Evolutionary conservation across 1,284 basidiomycete genomes (phyloP), one percentile per base, ranked within the genome.

Genomic region (Ceratobasidium sp.): DNA sequence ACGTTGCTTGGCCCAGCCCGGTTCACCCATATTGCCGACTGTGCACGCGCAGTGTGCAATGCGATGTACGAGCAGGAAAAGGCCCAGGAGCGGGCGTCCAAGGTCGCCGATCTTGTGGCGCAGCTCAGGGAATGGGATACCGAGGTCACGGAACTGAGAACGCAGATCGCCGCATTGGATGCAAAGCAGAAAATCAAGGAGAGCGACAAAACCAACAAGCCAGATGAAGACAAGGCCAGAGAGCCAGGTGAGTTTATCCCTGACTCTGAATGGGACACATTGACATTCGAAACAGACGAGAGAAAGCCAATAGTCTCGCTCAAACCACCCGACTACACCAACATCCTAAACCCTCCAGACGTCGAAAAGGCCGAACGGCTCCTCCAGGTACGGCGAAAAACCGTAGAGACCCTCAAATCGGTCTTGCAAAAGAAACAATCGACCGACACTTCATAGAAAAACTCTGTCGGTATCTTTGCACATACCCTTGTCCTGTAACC

Each of bases 11-110:
- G 89, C 1, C 88, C 89, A 11, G 86, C 84, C 11, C 85, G 93
- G n/a, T 95, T 94, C 80, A 81, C 86, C 0, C 93, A 95, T 78
- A 92, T 95, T 76, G 89, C 92, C 79, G 88, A 85, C 3, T 93
- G 91, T 78, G 84, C 92, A 1, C 81, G 85, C 16, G 90, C 93
- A 79, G 93, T 92, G 7, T 90, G 93, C 79, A 69, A 22, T 2
- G 66, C 66, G 4, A 56, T 69, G 53, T 69, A 27, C 85, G 85
- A 29, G 82, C 83, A 37, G 92, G 92, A 84, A 88, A 88, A 76
- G 83, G 84, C 48, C 82, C 86, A 59, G 91, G 93, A 75, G 88
- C 22, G 34, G 7, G 53, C 51, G 8, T 56, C 53, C 2, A 48
- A 91, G 75, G 83, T 92, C 69, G 85, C 87, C 19, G 88, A 89